Conservation (phyloP, 2,329 filamentous ascomycete species). For the Zalaria obscura region DNA sequence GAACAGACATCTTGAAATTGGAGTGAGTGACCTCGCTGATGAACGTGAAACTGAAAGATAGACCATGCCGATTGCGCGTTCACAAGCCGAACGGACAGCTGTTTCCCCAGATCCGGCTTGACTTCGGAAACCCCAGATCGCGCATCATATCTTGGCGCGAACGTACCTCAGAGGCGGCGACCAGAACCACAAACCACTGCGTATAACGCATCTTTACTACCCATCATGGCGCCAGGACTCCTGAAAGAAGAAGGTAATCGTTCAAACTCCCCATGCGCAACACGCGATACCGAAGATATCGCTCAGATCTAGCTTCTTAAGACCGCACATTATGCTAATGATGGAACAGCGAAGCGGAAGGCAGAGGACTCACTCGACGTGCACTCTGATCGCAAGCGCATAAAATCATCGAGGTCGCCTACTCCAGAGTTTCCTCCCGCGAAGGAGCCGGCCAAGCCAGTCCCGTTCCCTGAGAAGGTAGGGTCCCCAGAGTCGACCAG, state of each 20-base stretch:
- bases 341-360: conserved; percentile 49
- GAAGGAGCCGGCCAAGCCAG: conserved; percentile 25
- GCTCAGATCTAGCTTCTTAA: too few relatives aligned
- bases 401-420: conserved; percentile 34
- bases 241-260: conserved; percentile 22
- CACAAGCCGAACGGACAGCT: neutral
- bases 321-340: too few relatives aligned
- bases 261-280: neutral
- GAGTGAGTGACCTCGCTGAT: neutral
- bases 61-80: too few relatives aligned
- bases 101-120: neutral
- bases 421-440: conserved; percentile 19
- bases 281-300: too few relatives aligned
- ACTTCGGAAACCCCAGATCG: neutral
- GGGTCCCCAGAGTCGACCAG: conserved; percentile 7
- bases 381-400: conserved; percentile 45
- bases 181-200: neutral
- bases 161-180: neutral
- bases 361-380: conserved; percentile 52
- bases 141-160: neutral
- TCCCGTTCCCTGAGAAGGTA: conserved; percentile 83
- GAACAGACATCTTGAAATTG: conserved; percentile 51
- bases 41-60: too few relatives aligned
- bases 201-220: neutral
- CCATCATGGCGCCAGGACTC: conserved; percentile 2